Evolutionary conservation across 768 basidiomycete genomes (phyloP).

Genomic region (Mrakia gelida): DNA sequence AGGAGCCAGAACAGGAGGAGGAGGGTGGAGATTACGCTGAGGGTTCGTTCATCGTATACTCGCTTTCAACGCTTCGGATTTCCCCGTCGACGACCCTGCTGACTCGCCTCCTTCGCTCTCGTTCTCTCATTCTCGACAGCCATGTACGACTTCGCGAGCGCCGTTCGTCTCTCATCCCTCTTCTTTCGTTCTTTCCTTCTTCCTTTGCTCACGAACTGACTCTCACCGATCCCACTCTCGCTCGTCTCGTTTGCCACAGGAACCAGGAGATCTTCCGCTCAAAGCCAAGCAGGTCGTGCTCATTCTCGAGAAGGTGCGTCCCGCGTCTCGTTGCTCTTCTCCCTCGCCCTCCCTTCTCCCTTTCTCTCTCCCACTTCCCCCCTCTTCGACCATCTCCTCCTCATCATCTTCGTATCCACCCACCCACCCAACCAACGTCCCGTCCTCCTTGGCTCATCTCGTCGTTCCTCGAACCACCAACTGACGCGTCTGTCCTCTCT

Average conservation of each 20-base stretch:
- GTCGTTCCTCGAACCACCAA: too few species aligned
- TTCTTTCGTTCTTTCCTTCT: neutral
- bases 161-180: neutral
- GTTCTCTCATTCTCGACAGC: neutral
- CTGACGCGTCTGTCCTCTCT: neutral
- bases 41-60: slow-evolving; percentile 1
- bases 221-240: too few species aligned
- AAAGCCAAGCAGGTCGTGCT: slow-evolving; percentile 25
- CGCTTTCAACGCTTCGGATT: neutral
- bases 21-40: slow-evolving; percentile 27
- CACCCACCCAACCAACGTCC: too few species aligned
- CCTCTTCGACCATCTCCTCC: too few species aligned
- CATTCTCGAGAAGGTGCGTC: slow-evolving; percentile 26
- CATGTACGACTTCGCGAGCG: slow-evolving; percentile 5
- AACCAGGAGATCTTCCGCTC: slow-evolving; percentile 28
- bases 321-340: neutral
- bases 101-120: neutral
- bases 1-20: slow-evolving; percentile 18
- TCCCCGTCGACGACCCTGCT: neutral
- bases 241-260: neutral
- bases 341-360: neutral
- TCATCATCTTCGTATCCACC: too few species aligned
- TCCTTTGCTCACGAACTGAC: neutral
- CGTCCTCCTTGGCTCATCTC: too few species aligned
- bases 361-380: too few species aligned